phyloP scores from a whole-genome alignment of 169 alveolate genomes.

The Eimeria necatrix region DNA sequence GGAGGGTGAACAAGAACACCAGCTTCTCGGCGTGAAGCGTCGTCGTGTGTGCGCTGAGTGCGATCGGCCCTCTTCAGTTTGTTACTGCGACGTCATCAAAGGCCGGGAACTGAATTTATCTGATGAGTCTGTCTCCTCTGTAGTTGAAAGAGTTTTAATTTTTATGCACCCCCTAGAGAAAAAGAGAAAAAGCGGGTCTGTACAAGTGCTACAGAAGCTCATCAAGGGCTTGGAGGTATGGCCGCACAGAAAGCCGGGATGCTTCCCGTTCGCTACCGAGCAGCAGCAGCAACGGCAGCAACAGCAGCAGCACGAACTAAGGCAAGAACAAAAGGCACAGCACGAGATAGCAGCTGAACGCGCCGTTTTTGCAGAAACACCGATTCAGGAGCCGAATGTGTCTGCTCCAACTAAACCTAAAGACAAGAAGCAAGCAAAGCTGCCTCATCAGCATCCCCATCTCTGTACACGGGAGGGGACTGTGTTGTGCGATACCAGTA shows the following conservation, averaged over 20 bases:
- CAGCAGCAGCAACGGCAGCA: slow-evolving; percentile 54
- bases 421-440: background rate
- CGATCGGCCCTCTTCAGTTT: slow-evolving; percentile 74
- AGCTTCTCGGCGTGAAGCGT: background rate
- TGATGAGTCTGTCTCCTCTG: background rate
- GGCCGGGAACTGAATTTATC: slow-evolving; percentile 60
- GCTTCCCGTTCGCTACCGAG: slow-evolving; percentile 70
- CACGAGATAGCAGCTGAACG: background rate
- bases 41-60: slow-evolving; percentile 73
- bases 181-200: slow-evolving; percentile 75
- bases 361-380: background rate
- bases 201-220: slow-evolving; percentile 62
- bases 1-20: background rate
- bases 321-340: background rate
- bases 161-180: slow-evolving; percentile 77
- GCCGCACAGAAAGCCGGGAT: slow-evolving; percentile 73
- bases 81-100: slow-evolving; percentile 59
- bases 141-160: slow-evolving; percentile 61
- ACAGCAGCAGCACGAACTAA: background rate
- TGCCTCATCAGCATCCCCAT: slow-evolving; percentile 29
- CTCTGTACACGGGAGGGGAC: slow-evolving; percentile 55
- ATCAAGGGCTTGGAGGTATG: slow-evolving; percentile 61
- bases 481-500: slow-evolving; percentile 50
- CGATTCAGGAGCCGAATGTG: background rate
- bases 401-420: background rate